Evolutionary conservation across 2,329 filamentous ascomycete species (phyloP).

Genomic region (Colletotrichum sp.): DNA sequence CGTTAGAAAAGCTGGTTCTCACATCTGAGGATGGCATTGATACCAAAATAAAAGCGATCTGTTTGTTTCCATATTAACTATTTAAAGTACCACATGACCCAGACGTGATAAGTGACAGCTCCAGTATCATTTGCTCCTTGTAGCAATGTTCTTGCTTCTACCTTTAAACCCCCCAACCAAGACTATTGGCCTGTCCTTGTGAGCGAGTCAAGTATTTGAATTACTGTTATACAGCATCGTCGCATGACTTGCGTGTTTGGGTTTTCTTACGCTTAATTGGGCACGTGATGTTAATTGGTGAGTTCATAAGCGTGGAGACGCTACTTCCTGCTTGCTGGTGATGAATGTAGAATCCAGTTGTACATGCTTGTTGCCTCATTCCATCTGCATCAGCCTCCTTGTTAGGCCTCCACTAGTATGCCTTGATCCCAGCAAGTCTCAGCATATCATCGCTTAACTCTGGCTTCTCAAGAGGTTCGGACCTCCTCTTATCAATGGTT

Average conservation of each 20-base stretch:
- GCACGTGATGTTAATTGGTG: background rate
- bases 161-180: too few relatives aligned
- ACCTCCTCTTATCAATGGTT: constrained; percentile 16
- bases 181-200: background rate
- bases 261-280: background rate
- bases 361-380: background rate
- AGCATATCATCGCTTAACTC: background rate
- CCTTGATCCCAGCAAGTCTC: background rate
- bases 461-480: background rate
- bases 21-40: background rate
- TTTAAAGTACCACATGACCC: background rate
- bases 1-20: background rate
- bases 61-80: background rate
- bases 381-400: background rate
- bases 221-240: background rate
- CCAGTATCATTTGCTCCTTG: background rate
- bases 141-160: background rate
- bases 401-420: background rate
- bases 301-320: background rate
- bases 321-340: background rate
- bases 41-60: background rate
- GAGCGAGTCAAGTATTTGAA: background rate
- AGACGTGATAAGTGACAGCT: background rate
- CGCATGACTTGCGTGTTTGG: background rate
- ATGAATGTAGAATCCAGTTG: background rate